These are phyloP conservation scores for Bocquillonia castaneifolia DNA, from an alignment of 441 rosid species.

Conservation along the genomic window DNA sequence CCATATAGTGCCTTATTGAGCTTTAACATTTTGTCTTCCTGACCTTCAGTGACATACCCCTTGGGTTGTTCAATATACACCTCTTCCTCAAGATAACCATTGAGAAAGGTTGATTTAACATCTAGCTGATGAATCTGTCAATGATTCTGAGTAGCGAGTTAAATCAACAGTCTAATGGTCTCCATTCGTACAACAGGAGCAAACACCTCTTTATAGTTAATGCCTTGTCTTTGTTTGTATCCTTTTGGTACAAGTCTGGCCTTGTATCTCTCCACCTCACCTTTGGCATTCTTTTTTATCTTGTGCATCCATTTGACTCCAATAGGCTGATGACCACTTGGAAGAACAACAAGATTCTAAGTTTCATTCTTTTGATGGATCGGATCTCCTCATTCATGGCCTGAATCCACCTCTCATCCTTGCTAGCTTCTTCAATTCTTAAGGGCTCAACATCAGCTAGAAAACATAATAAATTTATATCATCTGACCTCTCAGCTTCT, in stretches of 20 bases:
- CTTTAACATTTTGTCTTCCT: not conserved
- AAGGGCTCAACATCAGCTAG: not conserved
- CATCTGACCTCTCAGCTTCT: not conserved
- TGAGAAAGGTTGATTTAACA: not conserved
- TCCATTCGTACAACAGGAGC: not conserved
- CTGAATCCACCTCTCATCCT: not conserved
- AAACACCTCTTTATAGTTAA: not conserved
- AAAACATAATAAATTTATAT: not conserved
- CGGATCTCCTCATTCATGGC: not conserved
- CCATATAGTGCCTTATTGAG: not conserved
- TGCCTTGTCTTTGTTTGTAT: not conserved
- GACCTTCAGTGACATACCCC: not conserved
- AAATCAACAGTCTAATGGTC: not conserved
- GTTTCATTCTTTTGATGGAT: not conserved
- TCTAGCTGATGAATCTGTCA: no score
- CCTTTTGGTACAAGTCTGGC: not conserved
- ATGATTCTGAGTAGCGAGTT: not conserved
- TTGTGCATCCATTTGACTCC: not conserved
- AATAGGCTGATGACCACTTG: not conserved
- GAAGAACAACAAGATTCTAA: not conserved
- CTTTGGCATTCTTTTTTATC: no score
- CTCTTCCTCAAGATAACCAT: no score
- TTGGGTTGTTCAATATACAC: not conserved
- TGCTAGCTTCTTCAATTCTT: not conserved
- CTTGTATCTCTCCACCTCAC: not conserved